A percentile compares a stretch with the other conserved stretches of the same genome.
These are phyloP conservation scores for Micractinium conductrix DNA, from an alignment of 139 green algal species.

Conservation along the genomic window DNA sequence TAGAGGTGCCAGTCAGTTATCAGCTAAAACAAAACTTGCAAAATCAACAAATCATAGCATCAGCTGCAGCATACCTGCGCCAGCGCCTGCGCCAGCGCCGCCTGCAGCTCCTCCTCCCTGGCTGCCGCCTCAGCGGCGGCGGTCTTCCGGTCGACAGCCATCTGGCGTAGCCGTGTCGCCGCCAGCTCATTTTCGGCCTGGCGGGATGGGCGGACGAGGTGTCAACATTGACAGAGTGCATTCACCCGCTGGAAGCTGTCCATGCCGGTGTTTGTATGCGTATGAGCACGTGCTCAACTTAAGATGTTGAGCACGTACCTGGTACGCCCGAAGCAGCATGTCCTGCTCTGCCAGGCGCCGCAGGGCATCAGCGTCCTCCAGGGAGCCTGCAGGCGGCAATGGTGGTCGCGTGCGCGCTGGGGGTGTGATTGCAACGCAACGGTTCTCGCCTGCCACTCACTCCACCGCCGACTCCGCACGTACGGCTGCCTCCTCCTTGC, in stretches of 20 bases:
- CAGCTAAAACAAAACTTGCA: too few relatives aligned
- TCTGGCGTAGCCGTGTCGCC: neutral
- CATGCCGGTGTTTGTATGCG: too few relatives aligned
- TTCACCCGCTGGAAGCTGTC: too few relatives aligned
- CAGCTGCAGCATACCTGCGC: too few relatives aligned
- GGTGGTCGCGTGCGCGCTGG: too few relatives aligned
- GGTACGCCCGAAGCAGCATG: neutral
- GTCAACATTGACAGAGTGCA: neutral
- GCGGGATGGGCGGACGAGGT: too few relatives aligned
- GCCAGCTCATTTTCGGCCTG: slow-evolving; percentile 9
- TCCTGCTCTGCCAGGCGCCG: slow-evolving; percentile 10
- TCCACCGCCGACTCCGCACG: neutral
- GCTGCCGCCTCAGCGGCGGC: neutral
- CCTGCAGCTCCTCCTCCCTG: neutral
- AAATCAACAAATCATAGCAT: too few relatives aligned
- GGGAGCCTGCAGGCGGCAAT: neutral
- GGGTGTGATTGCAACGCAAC: neutral
- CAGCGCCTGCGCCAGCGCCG: neutral
- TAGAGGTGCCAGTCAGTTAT: too few relatives aligned
- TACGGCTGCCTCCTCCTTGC: neutral
- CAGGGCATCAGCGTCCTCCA: neutral
- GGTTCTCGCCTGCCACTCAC: neutral
- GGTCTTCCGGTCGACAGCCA: neutral
- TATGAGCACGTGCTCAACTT: too few relatives aligned
- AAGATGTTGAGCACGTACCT: too few relatives aligned